Evolutionary conservation across 2,329 filamentous ascomycete species (phyloP), one percentile per base, ranked within the genome.

Genomic region (Penicillium sp.): DNA sequence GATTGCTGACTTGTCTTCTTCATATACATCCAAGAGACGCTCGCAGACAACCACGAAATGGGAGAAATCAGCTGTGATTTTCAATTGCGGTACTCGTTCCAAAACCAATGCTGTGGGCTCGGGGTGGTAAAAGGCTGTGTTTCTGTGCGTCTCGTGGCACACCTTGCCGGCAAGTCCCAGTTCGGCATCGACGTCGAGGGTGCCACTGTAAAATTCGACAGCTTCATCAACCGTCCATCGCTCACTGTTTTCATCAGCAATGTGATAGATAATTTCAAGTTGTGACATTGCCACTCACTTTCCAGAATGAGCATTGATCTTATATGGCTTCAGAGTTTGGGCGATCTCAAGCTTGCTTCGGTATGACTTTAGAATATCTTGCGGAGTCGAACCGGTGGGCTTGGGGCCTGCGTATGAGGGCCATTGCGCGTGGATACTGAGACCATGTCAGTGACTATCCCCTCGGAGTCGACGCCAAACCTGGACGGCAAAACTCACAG

Each of bases 91-190:
- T 1, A 73, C 69, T 24, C 59, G 57, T 38, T 63, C 50, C 29
- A 74, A 11, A 13, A 72, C 64, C n/a, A 65, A 53, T 2, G 56
- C 59, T 1, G 69, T 58, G 0, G 57, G 55, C 42, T 71, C 68
- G 3, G 69, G 71, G n/a, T 59, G 72, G 46, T 66, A 72, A 9
- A 72, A 54, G 1, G 68, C 67, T 5, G 68, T 56, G 55, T 71
- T 71, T 9, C 69, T 60, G 32, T 72, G 70, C 9, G 66, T 71
- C 56, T 74, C 70, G 42, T 74, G 69, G 48, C 56, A 64, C 3
- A 72, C 65, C 6, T 54, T 60, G 3, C 69, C 71, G 1, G 58
- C 31, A 1, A 73, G 57, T 0, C 69, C 70, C 4, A 70, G 47
- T 45, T 71, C 68, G 3, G 61, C 59, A 14, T 72, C 68, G 8